A percentile compares a stretch with the other conserved stretches of the same genome.
These are phyloP conservation scores for Pyrenophora teres DNA, from an alignment of 2,329 filamentous ascomycete genomes.

Conservation along the genomic window DNA sequence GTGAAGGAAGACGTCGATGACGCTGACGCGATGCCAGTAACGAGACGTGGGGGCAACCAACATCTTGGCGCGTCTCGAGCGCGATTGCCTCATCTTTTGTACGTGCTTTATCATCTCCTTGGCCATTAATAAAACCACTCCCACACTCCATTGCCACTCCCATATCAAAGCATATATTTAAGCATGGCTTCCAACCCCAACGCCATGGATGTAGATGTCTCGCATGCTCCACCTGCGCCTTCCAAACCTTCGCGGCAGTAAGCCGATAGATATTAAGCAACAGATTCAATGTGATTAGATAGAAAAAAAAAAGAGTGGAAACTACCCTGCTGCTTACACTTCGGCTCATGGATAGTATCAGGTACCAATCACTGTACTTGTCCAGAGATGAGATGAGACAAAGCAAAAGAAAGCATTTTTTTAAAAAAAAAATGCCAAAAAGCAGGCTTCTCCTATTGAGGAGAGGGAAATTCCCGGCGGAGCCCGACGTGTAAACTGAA, in stretches of 20 bases:
- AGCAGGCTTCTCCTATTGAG: too few relatives aligned
- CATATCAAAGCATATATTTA: too few relatives aligned
- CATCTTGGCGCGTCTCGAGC: neutral
- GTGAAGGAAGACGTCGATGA: neutral
- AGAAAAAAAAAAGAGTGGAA: too few relatives aligned
- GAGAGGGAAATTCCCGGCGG: neutral
- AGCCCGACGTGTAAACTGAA: too few relatives aligned
- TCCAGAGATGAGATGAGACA: too few relatives aligned
- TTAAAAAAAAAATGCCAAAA: too few relatives aligned
- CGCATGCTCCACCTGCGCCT: neutral
- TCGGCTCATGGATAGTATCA: too few relatives aligned
- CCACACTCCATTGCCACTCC: neutral
- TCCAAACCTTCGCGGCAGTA: conserved; percentile 26
- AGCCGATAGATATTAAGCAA: conserved; percentile 30
- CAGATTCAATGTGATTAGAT: neutral
- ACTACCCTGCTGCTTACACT: too few relatives aligned
- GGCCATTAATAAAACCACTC: neutral
- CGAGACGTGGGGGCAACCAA: neutral
- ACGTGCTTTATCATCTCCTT: neutral
- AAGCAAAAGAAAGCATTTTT: neutral
- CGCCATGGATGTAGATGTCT: neutral
- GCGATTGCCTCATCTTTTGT: neutral
- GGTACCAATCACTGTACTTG: too few relatives aligned
- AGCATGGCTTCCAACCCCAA: neutral
- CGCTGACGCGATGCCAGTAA: neutral